Evolutionary conservation across 495 filamentous ascomycete genomes (phyloP), one percentile per base, ranked within the genome.

Genomic region (Penicillium atrosanguineum): DNA sequence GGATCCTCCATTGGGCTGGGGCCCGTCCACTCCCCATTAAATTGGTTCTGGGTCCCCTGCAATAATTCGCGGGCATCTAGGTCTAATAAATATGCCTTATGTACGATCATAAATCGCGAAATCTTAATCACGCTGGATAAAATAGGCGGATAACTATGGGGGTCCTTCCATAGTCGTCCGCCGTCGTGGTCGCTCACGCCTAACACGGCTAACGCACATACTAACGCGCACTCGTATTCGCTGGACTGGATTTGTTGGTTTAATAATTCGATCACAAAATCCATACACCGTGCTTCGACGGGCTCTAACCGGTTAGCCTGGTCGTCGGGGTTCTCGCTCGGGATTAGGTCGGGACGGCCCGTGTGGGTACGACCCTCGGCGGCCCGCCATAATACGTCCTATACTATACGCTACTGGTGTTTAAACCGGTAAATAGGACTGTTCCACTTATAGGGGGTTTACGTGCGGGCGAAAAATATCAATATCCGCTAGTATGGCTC

Each of bases 161-260:
- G 44, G 16, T 45, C 44, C 44, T 45, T 45, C 25, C 15, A 45
- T 45, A 9, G 44, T 29, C 44, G 44, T 18, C 44, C 44, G 44
- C 11, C n/a, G 3, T 45, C 6, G 15, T 45, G 25, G 25, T 29
- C 26, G 25, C 44, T 8, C 11, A 45, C 44, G 1, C 44, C 44
- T 19, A 45, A 45, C 1, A 45, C 25, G n/a, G 44, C 44, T 31
- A 45, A 45, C 28, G 15, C 15, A 45, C 7, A 45, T 29, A 45
- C 44, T 28, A 45, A 45, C 25, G 44, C 44, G 12, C 16, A 31
- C 15, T 45, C 44, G 44, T 45, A 29, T 23, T 45, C 44, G 25
- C 15, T 45, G 21, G 44, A 45, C 25, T 25, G 25, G 15, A 45
- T 45, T 6, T 23, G 25, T n/a, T 45, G 15, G 25, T 45, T 45